Base-by-base conservation (phyloP, 768 basidiomycete genomes). In the Lyophyllum atratum region DNA sequence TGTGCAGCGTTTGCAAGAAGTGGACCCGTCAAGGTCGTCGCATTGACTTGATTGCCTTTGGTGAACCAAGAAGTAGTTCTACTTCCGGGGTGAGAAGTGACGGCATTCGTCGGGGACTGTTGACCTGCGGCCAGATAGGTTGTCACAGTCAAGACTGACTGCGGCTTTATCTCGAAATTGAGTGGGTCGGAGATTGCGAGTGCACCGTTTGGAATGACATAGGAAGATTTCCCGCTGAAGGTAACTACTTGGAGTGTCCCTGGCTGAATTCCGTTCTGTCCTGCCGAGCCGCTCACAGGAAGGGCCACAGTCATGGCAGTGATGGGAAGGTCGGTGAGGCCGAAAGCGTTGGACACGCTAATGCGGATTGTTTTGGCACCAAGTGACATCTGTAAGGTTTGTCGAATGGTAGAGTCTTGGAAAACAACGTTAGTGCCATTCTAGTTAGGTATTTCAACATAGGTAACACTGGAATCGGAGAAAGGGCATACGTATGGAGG, bases 31-130 rank as follows among this genome's bases (percentile, higher is more conserved):
- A 46, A 69, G 69, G 1, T 68, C 49, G 43, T 65, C 75, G 2
- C 39, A n/a, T 54, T 56, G 26, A 74, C 69, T n/a, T 63, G 56
- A 60, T 80, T 73, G 3, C 79, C 79, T 47, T 70, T 70, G 9
- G 66, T 62, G 49, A 77, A 67, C 67, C 78, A 82, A 25, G 70
- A 68, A 21, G 78, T 80, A n/a, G 80, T 79, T 47, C 80, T 66
- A 59, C 78, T 80, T 15, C 81, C 80, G 12, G 81, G 81, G 58
- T 83, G 81, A 22, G 73, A 74, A 1, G 78, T 79, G 55, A 81
- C 75, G n/a, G 39, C 39, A 19, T 55, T 60, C 55, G 74, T 76
- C n/a, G 68, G 71, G 2, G 62, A 54, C 60, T 81, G 81, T 15
- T 40, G 39, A 0, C 81, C 80, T 7, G 68, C 56, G 24, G 68